Percentiles rank a stretch among this genome's conserved stretches.
Evolutionary conservation across 257 asterid species (phyloP).

Genomic region (Lavandula angustifolia): DNA sequence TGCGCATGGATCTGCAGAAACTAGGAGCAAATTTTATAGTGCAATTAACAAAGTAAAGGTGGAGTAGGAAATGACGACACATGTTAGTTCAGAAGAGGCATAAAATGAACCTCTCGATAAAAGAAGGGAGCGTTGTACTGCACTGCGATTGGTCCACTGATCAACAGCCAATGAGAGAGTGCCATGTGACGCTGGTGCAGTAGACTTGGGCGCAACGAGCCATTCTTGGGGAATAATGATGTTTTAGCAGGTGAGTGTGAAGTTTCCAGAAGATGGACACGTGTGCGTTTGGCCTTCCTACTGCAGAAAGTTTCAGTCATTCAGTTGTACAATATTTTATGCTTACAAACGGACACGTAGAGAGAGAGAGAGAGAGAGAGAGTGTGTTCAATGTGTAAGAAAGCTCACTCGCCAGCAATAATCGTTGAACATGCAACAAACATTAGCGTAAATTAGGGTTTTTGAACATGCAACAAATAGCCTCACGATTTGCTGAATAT

Average conservation of each 20-base stretch:
- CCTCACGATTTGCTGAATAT: too few relatives aligned
- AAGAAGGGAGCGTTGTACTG: not conserved
- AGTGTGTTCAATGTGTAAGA: too few relatives aligned
- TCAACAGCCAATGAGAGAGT: constrained; percentile 29
- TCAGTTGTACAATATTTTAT: constrained; percentile 10
- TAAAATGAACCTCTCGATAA: constrained; percentile 5
- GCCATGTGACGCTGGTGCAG: constrained; percentile 34
- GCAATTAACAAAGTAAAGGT: constrained; percentile 21
- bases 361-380: not conserved
- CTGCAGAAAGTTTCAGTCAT: constrained; percentile 30
- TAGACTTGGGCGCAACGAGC: constrained; percentile 33
- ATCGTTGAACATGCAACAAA: too few relatives aligned
- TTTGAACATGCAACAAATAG: too few relatives aligned
- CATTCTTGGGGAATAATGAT: constrained; percentile 32
- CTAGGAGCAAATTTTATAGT: not conserved
- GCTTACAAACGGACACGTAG: not conserved
- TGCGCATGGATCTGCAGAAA: constrained; percentile 31
- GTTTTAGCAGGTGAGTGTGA: constrained; percentile 27
- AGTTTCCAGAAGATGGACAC: constrained; percentile 45
- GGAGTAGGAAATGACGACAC: constrained; percentile 37
- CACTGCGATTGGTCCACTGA: constrained; percentile 22
- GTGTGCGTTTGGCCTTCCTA: constrained; percentile 33
- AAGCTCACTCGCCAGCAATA: constrained; percentile 27
- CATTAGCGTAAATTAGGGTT: too few relatives aligned
- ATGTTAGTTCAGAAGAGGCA: constrained; percentile 26